phyloP scores from a whole-genome alignment of 371 early-diverging fungal genomes.

The Circinella minor region DNA sequence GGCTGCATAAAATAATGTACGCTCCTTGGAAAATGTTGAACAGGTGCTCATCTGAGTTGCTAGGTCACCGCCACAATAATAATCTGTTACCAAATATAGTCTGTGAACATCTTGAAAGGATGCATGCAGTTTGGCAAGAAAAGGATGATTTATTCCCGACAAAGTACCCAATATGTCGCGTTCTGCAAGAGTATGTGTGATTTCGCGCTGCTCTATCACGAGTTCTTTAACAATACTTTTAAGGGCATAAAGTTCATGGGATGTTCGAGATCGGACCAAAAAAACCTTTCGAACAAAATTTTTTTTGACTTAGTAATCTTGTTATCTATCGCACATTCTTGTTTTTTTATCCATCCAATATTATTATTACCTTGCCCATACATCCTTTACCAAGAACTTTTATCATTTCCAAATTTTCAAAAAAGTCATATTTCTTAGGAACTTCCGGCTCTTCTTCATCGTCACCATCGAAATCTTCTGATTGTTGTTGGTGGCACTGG shows the following conservation, averaged over 20 bases:
- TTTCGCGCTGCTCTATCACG: constrained; percentile 89
- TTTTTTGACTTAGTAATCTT: too few relatives aligned
- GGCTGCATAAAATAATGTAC: constrained; percentile 78
- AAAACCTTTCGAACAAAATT: constrained; percentile 64
- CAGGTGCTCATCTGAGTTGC: constrained; percentile 63
- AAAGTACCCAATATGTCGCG: constrained; percentile 55
- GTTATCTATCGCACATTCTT: not conserved
- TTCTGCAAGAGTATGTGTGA: constrained; percentile 69
- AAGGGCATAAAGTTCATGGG: constrained; percentile 81
- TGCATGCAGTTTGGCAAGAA: constrained; percentile 92
- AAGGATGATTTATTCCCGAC: constrained; percentile 73
- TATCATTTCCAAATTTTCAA: constrained; percentile 68
- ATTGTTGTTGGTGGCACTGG: too few relatives aligned
- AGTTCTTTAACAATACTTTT: constrained; percentile 96
- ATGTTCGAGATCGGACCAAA: constrained; percentile 74
- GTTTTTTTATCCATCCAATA: too few relatives aligned
- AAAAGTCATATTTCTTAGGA: constrained; percentile 9
- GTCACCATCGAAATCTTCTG: constrained; percentile 2
- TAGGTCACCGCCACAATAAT: constrained; percentile 86
- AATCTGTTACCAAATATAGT: constrained; percentile 97
- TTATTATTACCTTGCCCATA: constrained; percentile 73
- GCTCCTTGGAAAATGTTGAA: constrained; percentile 47
- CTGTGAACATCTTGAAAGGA: constrained; percentile 92
- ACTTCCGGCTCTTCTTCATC: not conserved
- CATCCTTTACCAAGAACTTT: constrained; percentile 76